A percentile compares a stretch with the other conserved stretches of the same genome.
Conservation (phyloP, 2,329 filamentous ascomycete species). For the Stagonosporopsis cucurbitacearum region DNA sequence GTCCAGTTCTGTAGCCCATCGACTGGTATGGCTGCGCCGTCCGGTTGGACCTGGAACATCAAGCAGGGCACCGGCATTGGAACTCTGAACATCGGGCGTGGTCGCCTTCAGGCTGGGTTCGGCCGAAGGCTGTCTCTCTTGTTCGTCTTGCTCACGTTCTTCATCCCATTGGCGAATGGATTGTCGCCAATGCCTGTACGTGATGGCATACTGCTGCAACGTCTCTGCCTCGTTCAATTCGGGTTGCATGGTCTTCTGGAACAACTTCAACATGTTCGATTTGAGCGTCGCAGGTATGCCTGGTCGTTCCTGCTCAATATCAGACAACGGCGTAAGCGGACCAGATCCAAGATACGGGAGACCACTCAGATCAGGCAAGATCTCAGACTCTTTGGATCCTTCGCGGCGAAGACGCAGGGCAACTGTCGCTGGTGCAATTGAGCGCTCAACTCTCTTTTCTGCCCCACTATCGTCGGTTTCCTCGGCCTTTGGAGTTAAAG, state of each 20-base stretch:
- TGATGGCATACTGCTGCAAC: conserved; percentile 45
- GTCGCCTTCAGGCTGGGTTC: conserved; percentile 45
- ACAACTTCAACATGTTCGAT: conserved; percentile 43
- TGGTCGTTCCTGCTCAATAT: conserved; percentile 50
- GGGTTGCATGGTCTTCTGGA: conserved; percentile 45
- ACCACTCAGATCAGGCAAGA: conserved; percentile 50
- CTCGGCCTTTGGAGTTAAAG: conserved; percentile 46
- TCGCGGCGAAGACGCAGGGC: conserved; percentile 41
- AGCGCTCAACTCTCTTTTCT: conserved; percentile 31
- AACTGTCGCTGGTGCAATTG: conserved; percentile 42
- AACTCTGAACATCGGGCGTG: conserved; percentile 56
- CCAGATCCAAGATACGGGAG: conserved; percentile 56
- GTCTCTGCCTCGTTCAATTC: conserved; percentile 37
- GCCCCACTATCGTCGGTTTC: conserved; percentile 43
- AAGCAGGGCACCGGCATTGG: conserved; percentile 36
- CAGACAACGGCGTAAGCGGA: conserved; percentile 53
- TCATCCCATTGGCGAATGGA: conserved; percentile 51
- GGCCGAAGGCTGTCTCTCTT: conserved; percentile 44
- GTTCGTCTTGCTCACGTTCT: conserved; percentile 48
- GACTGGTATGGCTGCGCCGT: conserved; percentile 40
- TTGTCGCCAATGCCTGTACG: conserved; percentile 52
- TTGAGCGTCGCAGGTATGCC: conserved; percentile 45
- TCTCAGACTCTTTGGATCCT: conserved; percentile 42
- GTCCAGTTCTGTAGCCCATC: conserved; percentile 69
- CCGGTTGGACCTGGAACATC: conserved; percentile 39